These are phyloP conservation scores for Leishmania amazonensis DNA, from an alignment of 208 protist species.

Conservation along the genomic window DNA sequence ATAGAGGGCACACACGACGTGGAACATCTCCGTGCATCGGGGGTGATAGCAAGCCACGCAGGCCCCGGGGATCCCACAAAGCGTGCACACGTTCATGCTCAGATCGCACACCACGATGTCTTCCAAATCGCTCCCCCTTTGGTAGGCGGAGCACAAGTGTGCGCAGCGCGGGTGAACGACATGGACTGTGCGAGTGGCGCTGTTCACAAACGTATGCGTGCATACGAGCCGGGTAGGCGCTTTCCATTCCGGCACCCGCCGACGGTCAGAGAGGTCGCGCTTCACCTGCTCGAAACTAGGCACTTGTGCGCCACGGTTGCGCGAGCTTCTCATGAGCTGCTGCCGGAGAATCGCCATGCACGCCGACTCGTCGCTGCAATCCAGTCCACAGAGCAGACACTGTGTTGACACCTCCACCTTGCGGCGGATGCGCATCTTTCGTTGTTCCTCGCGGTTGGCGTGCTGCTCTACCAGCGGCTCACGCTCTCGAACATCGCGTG, in stretches of 20 bases:
- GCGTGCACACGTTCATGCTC: constrained; percentile 56
- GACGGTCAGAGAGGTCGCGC: constrained; percentile 51
- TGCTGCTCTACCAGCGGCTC: constrained; percentile 67
- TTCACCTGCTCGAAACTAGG: constrained; percentile 61
- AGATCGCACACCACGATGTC: constrained; percentile 66
- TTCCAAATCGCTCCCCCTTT: constrained; percentile 70
- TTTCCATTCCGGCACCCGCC: constrained; percentile 25
- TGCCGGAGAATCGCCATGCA: constrained; percentile 54
- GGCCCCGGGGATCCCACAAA: constrained; percentile 75
- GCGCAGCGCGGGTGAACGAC: constrained; percentile 84
- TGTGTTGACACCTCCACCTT: constrained; percentile 51
- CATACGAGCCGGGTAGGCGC: constrained; percentile 52
- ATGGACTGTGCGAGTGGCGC: constrained; percentile 49
- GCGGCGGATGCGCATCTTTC: constrained; percentile 73
- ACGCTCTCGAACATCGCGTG: constrained; percentile 53
- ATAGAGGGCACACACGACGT: constrained; percentile 81
- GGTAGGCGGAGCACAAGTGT: constrained; percentile 81
- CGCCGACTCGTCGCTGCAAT: constrained; percentile 49
- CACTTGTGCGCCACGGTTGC: constrained; percentile 60
- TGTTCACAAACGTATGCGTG: constrained; percentile 67
- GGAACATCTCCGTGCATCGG: constrained; percentile 82
- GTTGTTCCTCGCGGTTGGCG: constrained; percentile 53
- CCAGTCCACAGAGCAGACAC: constrained; percentile 79
- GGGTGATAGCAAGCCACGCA: constrained; percentile 85
- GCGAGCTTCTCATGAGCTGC: constrained; percentile 53